phyloP scores from a whole-genome alignment of 805 yeast genomes.

The Starmera dryadoides region DNA sequence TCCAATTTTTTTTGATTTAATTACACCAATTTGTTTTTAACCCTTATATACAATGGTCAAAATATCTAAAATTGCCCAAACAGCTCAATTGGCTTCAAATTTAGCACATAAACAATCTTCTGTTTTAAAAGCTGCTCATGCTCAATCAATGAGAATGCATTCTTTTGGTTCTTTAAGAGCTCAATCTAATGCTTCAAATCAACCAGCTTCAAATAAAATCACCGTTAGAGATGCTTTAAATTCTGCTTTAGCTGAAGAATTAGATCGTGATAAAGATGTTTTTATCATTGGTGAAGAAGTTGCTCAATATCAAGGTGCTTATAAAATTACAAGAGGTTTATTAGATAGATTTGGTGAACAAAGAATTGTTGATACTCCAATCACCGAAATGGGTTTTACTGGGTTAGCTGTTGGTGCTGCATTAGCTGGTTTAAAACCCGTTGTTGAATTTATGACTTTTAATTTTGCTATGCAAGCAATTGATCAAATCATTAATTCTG shows the following conservation, averaged over 20 bases:
- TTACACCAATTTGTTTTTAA: too few relatives aligned
- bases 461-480: conserved; percentile 99
- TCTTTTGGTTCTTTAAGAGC: background rate
- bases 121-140: background rate
- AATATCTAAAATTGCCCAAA: conserved; percentile 1
- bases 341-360: conserved; percentile 92
- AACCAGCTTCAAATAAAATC: conserved; percentile 35
- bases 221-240: conserved; percentile 97
- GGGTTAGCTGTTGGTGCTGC: conserved; percentile 95
- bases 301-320: conserved; percentile 98
- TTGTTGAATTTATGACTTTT: conserved; percentile 98
- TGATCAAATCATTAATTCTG: conserved; percentile 97
- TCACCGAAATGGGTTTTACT: conserved; percentile 98
- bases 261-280: conserved; percentile 91
- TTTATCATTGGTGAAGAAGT: conserved; percentile 99
- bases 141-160: background rate
- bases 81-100: conserved; percentile 5
- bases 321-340: conserved; percentile 92
- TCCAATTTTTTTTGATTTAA: background rate
- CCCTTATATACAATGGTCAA: background rate
- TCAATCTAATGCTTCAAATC: background rate
- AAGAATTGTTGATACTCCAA: conserved; percentile 93
- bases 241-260: conserved; percentile 92
- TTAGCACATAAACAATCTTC: background rate
- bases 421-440: conserved; percentile 92